These are phyloP conservation scores for Calocybe gambosa DNA, from an alignment of 1,284 basidiomycete genomes.

Conservation along the genomic window DNA sequence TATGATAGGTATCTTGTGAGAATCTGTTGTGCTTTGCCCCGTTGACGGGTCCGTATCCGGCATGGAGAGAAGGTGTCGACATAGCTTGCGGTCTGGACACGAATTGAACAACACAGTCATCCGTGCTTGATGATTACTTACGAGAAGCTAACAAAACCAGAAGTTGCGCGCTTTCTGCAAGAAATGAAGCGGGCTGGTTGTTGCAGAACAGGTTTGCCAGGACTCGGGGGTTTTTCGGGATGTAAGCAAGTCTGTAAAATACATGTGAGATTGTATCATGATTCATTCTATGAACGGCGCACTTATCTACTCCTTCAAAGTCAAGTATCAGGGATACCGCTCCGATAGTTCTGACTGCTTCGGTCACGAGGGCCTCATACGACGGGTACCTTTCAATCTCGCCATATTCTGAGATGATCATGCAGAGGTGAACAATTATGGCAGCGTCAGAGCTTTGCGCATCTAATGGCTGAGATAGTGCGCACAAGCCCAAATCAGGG, in stretches of 20 bases:
- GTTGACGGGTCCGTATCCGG: constrained; percentile 14
- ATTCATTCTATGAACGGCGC: constrained; percentile 13
- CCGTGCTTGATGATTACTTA: constrained; percentile 28
- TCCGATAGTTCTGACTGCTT: constrained; percentile 46
- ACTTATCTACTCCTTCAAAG: constrained; percentile 40
- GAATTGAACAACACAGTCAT: not conserved
- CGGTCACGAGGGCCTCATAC: constrained; percentile 30
- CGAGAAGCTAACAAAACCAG: constrained; percentile 53
- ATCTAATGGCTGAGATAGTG: constrained; percentile 30
- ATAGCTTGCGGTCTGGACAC: constrained; percentile 19
- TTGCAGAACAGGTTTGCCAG: constrained; percentile 43
- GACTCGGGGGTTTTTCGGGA: constrained; percentile 35
- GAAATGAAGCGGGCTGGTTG: constrained; percentile 44
- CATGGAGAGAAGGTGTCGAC: constrained; percentile 31
- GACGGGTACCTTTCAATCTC: constrained; percentile 22
- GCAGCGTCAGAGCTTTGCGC: constrained; percentile 21
- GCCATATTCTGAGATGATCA: constrained; percentile 36
- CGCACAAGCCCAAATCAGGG: constrained; percentile 37
- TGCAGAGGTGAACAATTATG: constrained; percentile 36
- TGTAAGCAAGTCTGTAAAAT: constrained; percentile 31
- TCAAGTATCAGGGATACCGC: constrained; percentile 43
- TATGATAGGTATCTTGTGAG: constrained; percentile 39
- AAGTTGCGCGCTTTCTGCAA: constrained; percentile 38
- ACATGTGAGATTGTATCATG: constrained; percentile 3
- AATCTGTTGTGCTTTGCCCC: constrained; percentile 23